Percentiles rank a stretch among this genome's conserved stretches.
phyloP scores from a whole-genome alignment of 495 filamentous ascomycete genomes.

The Penicillium goetzii region DNA sequence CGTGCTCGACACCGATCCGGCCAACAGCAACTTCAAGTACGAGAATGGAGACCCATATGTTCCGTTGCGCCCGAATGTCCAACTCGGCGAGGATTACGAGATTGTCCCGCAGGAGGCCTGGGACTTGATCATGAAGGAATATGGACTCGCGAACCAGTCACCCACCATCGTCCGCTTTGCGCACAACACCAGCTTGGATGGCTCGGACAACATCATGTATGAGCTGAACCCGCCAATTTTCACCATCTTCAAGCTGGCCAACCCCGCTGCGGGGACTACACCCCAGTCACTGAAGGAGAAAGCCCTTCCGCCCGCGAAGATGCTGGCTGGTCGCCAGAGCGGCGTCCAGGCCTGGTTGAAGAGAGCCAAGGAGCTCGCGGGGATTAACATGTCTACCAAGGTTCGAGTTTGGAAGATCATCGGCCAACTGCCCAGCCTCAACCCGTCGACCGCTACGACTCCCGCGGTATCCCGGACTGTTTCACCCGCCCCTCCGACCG shows the following conservation, averaged over 20 bases:
- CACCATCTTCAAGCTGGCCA: conserved; percentile 78
- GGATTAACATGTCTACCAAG: conserved; percentile 68
- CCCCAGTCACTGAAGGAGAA: conserved; percentile 63
- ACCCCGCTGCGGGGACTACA: conserved; percentile 58
- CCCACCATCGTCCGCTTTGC: conserved; percentile 74
- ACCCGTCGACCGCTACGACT: conserved; percentile 55
- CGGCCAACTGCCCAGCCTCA: conserved; percentile 47
- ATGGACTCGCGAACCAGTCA: conserved; percentile 73
- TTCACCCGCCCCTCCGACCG: conserved; percentile 51
- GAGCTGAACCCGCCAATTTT: conserved; percentile 87
- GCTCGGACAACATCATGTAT: conserved; percentile 69
- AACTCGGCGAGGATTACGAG: conserved; percentile 69
- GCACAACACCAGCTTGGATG: conserved; percentile 69
- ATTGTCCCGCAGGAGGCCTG: conserved; percentile 78
- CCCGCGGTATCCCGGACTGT: conserved; percentile 58
- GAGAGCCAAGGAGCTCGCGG: conserved; percentile 65
- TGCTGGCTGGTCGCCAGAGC: conserved; percentile 70
- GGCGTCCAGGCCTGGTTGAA: conserved; percentile 73
- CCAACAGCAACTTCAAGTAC: conserved; percentile 49
- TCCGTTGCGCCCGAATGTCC: conserved; percentile 72
- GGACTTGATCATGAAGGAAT: conserved; percentile 80
- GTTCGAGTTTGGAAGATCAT: conserved; percentile 80
- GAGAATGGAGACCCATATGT: conserved; percentile 66
- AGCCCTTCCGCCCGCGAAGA: conserved; percentile 57
- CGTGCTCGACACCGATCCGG: conserved; percentile 48